These are phyloP conservation scores for Venturia aucupariae DNA, from an alignment of 2,329 filamentous ascomycete species.

Conservation along the genomic window DNA sequence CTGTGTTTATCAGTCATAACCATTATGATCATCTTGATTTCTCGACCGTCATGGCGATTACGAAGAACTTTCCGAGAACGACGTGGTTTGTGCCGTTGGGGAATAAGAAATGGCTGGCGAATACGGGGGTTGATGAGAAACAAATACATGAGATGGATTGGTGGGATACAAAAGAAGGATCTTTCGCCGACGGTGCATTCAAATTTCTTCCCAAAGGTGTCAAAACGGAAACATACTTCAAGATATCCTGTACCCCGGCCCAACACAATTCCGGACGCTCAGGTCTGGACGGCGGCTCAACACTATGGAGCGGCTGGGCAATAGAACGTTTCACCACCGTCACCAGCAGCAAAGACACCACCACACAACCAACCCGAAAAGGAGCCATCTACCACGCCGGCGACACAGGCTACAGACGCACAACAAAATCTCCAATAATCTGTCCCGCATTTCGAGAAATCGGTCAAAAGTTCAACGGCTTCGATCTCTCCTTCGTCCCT, in stretches of 20 bases:
- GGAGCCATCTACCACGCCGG: constrained; percentile 14
- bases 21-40: constrained; percentile 15
- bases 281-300: constrained; percentile 3
- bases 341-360: too few relatives aligned
- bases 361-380: background rate
- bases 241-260: constrained; percentile 12
- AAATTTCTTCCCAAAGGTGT: background rate
- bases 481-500: constrained; percentile 15
- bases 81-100: constrained; percentile 15
- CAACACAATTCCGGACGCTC: constrained; percentile 13
- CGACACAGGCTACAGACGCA: constrained; percentile 14
- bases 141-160: constrained; percentile 11
- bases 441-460: constrained; percentile 15
- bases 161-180: constrained; percentile 10
- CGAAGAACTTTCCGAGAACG: constrained; percentile 1
- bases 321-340: constrained; percentile 4
- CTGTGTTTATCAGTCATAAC: constrained; percentile 13
- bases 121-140: constrained; percentile 7
- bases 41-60: background rate
- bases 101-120: constrained; percentile 9
- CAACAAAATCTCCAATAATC: background rate
- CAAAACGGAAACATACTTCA: background rate
- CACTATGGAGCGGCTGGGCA: constrained; percentile 13
- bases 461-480: constrained; percentile 8
- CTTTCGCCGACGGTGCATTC: background rate